These are phyloP conservation scores for Suillus plorans DNA, from an alignment of 768 basidiomycete genomes.

Conservation along the genomic window DNA sequence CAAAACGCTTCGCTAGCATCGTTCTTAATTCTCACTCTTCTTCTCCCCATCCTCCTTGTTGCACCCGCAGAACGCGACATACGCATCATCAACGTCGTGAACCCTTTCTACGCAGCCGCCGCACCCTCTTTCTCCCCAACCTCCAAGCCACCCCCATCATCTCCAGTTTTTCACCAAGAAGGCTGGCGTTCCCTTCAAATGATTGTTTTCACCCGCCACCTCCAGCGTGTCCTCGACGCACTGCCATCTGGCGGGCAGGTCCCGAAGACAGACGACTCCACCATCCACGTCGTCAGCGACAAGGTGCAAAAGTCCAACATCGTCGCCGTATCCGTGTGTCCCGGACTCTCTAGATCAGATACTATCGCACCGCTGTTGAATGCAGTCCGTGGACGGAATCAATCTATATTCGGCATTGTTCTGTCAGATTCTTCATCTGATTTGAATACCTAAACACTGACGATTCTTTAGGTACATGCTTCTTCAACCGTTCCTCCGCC, in stretches of 20 bases:
- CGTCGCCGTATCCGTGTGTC: conserved; percentile 69
- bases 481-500: conserved; percentile 61
- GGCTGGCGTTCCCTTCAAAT: conserved; percentile 65
- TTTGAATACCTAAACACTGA: conserved; percentile 7
- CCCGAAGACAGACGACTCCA: conserved; percentile 36
- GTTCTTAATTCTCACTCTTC: conserved; percentile 75
- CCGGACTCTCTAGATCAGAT: conserved; percentile 73
- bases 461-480: conserved; percentile 55
- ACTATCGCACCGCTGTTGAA: conserved; percentile 51
- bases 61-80: conserved; percentile 89
- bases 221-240: conserved; percentile 83
- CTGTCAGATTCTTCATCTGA: conserved; percentile 40
- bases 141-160: conserved; percentile 26
- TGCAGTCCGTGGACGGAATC: conserved; percentile 27
- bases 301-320: conserved; percentile 68
- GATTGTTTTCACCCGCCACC: conserved; percentile 66
- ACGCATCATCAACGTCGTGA: conserved; percentile 83
- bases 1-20: conserved; percentile 60
- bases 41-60: conserved; percentile 77
- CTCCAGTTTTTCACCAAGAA: conserved; percentile 50
- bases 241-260: conserved; percentile 63
- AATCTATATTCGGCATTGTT: conserved; percentile 44
- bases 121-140: conserved; percentile 40
- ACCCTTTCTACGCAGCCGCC: conserved; percentile 88
- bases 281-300: conserved; percentile 37